These are phyloP conservation scores for Psilocybe cyanescens DNA, from an alignment of 768 basidiomycete species.

Conservation along the genomic window DNA sequence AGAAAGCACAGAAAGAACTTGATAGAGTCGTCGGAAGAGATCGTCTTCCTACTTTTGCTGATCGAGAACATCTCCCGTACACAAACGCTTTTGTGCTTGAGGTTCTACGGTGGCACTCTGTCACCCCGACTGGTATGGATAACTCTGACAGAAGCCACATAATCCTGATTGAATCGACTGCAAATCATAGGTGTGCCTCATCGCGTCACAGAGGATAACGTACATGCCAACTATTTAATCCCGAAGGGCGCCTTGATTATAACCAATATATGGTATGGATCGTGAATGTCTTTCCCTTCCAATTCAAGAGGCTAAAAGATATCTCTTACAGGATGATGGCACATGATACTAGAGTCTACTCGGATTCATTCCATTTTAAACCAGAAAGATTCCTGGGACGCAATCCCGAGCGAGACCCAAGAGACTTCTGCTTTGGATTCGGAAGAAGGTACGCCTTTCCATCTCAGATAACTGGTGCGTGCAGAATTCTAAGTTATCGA, in stretches of 20 bases:
- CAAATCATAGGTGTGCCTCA: slow-evolving; percentile 50
- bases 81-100: slow-evolving; percentile 42
- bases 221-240: slow-evolving; percentile 63
- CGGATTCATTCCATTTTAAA: slow-evolving; percentile 47
- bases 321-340: slow-evolving; percentile 37
- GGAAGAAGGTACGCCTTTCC: slow-evolving; percentile 43
- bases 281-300: neutral
- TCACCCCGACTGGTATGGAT: slow-evolving; percentile 33
- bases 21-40: slow-evolving; percentile 44
- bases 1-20: slow-evolving; percentile 46
- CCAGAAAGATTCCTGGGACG: slow-evolving; percentile 51
- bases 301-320: neutral
- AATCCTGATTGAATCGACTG: neutral
- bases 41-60: slow-evolving; percentile 42
- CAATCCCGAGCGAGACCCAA: slow-evolving; percentile 46
- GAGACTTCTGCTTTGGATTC: slow-evolving; percentile 54
- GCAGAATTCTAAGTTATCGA: neutral
- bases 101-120: slow-evolving; percentile 38
- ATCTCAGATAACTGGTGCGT: neutral
- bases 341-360: slow-evolving; percentile 37
- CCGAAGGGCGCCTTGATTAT: slow-evolving; percentile 60
- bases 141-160: neutral
- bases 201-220: slow-evolving; percentile 56
- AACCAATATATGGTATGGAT: slow-evolving; percentile 49
- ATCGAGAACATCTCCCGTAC: slow-evolving; percentile 44